Evolutionary conservation across 2,329 filamentous ascomycete genomes (phyloP).

Genomic region (Neonectria sp.): DNA sequence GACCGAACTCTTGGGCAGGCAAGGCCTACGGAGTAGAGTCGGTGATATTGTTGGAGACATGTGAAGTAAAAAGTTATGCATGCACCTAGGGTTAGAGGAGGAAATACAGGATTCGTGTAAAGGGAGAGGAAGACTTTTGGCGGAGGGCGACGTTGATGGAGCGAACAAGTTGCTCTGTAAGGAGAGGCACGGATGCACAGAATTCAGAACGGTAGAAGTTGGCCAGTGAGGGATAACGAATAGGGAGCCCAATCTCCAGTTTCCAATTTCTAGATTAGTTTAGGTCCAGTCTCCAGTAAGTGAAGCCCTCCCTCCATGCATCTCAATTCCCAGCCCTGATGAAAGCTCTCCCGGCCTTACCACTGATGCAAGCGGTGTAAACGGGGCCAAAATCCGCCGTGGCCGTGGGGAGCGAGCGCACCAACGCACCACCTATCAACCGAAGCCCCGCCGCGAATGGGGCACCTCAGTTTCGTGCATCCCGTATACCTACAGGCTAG

Average conservation of each 20-base stretch:
- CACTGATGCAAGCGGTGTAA: conserved; percentile 21
- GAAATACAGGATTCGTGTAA: neutral
- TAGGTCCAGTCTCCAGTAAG: neutral
- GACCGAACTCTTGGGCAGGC: neutral
- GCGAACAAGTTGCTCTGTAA: neutral
- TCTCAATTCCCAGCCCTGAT: conserved; percentile 4
- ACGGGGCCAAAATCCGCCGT: conserved; percentile 19
- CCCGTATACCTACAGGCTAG: conserved; percentile 7
- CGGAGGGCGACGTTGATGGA: neutral
- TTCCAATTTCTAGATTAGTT: too few species aligned
- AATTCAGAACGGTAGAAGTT: neutral
- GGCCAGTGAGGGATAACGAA: too few species aligned
- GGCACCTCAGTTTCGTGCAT: conserved; percentile 11
- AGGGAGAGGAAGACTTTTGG: neutral
- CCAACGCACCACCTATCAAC: conserved; percentile 14
- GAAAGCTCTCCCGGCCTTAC: neutral
- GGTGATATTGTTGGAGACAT: neutral
- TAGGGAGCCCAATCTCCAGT: too few species aligned
- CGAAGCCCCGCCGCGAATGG: conserved; percentile 18
- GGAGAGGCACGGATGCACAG: neutral
- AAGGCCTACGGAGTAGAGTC: neutral
- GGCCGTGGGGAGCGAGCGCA: neutral
- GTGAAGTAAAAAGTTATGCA: neutral
- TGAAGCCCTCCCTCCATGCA: neutral
- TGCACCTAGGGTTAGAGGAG: neutral